Percentiles rank a stretch among this genome's conserved stretches.
phyloP scores from a whole-genome alignment of 2,329 filamentous ascomycete species.

The Annulohypoxylon truncatum region DNA sequence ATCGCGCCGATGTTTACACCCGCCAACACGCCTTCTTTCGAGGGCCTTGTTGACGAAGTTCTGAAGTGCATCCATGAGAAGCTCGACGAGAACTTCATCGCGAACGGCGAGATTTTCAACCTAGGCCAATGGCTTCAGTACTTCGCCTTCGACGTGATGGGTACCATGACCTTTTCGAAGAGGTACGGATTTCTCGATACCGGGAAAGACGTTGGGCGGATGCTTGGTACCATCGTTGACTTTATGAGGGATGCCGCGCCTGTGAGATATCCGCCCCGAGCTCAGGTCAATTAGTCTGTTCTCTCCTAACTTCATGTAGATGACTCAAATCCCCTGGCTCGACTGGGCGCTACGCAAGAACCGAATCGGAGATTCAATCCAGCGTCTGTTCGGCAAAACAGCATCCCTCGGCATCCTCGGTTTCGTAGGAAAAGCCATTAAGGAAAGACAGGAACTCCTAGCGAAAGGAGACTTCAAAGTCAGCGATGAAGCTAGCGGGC shows the following conservation, averaged over 20 bases:
- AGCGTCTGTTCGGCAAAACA: background rate
- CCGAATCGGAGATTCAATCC: background rate
- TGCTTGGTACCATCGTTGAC: slow-evolving; percentile 1
- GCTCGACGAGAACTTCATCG: slow-evolving; percentile 31
- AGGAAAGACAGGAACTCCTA: background rate
- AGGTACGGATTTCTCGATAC: slow-evolving; percentile 28
- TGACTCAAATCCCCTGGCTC: slow-evolving; percentile 18
- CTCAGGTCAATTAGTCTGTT: background rate
- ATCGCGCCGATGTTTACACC: slow-evolving; percentile 45
- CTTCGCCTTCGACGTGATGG: slow-evolving; percentile 22
- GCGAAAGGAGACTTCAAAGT: background rate
- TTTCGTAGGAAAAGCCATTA: slow-evolving; percentile 10
- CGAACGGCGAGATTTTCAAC: background rate
- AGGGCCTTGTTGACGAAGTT: slow-evolving; percentile 42
- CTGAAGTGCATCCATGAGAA: slow-evolving; percentile 28
- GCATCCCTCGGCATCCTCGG: slow-evolving; percentile 5
- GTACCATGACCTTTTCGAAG: slow-evolving; percentile 28
- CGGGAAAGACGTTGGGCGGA: slow-evolving; percentile 13
- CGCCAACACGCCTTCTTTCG: slow-evolving; percentile 39
- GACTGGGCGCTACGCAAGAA: slow-evolving; percentile 12
- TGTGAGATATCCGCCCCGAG: background rate
- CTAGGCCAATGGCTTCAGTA: slow-evolving; percentile 20
- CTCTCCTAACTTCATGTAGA: background rate
- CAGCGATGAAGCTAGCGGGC: background rate
- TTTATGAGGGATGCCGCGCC: slow-evolving; percentile 7